phyloP scores from a whole-genome alignment of 257 asterid genomes.

The Solanum tacnaense region DNA sequence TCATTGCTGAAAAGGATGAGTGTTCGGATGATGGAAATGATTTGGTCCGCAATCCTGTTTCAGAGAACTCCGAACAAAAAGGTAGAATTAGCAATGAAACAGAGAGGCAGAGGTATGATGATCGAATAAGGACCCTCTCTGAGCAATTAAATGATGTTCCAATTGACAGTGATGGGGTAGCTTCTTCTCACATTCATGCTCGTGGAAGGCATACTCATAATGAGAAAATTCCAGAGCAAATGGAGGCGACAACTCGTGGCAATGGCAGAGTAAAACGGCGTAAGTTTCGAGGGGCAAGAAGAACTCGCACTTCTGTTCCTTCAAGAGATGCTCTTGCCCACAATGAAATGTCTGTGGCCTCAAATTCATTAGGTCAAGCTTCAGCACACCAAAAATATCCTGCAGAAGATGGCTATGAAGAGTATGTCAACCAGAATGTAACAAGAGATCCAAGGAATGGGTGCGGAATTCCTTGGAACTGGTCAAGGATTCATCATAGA shows the following conservation, averaged over 20 bases:
- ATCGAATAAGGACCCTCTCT: slow-evolving; percentile 37
- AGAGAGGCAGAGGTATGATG: slow-evolving; percentile 24
- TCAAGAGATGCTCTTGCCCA: slow-evolving; percentile 39
- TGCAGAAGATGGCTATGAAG: slow-evolving; percentile 30
- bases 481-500: slow-evolving; percentile 86
- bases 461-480: slow-evolving; percentile 91
- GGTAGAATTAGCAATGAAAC: slow-evolving; percentile 21
- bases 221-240: slow-evolving; percentile 26
- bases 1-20: slow-evolving; percentile 18
- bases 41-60: slow-evolving; percentile 14
- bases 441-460: slow-evolving; percentile 52
- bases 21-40: slow-evolving; percentile 13
- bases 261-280: slow-evolving; percentile 56
- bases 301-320: slow-evolving; percentile 38
- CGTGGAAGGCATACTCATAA: slow-evolving; percentile 21
- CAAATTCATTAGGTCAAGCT: slow-evolving; percentile 58
- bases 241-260: slow-evolving; percentile 19
- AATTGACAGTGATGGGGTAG: slow-evolving; percentile 53
- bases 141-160: slow-evolving; percentile 45
- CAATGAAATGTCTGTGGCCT: slow-evolving; percentile 82
- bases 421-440: slow-evolving; percentile 27
- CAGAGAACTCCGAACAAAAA: slow-evolving; percentile 34
- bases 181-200: slow-evolving; percentile 33
- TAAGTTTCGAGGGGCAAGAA: slow-evolving; percentile 68
- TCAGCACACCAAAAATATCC: slow-evolving; percentile 26